Conservation (phyloP, 352 stramenopile species). For the Pythium dissimile region DNA sequence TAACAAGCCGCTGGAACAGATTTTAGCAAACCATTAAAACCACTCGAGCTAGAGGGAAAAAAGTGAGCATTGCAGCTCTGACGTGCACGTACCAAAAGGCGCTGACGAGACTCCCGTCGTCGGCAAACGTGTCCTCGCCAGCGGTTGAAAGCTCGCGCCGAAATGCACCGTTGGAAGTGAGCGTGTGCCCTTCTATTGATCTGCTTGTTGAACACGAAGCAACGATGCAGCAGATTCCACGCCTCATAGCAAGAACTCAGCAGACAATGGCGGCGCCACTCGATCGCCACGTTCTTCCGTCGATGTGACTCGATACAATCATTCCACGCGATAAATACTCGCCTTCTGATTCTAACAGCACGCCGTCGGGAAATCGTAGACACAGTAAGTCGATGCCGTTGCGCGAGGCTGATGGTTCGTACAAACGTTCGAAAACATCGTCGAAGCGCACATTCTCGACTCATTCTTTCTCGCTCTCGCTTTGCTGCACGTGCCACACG, state of each 20-base stretch:
- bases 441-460: not conserved
- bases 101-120: not conserved
- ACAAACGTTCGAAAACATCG: not conserved
- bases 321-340: slow-evolving; percentile 2
- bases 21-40: not conserved
- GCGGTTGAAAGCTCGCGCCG: not conserved
- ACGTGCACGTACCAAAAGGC: not conserved
- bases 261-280: slow-evolving; percentile 12
- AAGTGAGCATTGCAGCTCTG: too few relatives aligned
- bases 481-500: too few relatives aligned
- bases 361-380: not conserved
- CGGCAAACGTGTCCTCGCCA: not conserved
- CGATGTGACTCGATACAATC: not conserved
- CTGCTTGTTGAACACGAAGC: slow-evolving; percentile 5
- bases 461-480: too few relatives aligned
- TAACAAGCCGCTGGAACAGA: not conserved
- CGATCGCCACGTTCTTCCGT: slow-evolving; percentile 1
- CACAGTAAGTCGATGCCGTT: not conserved
- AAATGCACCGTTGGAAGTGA: not conserved
- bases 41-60: not conserved
- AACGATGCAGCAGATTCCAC: slow-evolving; percentile 16
- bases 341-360: not conserved
- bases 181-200: not conserved
- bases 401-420: not conserved
- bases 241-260: slow-evolving; percentile 10